Evolutionary conservation across 768 basidiomycete genomes (phyloP).

Genomic region (Arthromyces matolae): DNA sequence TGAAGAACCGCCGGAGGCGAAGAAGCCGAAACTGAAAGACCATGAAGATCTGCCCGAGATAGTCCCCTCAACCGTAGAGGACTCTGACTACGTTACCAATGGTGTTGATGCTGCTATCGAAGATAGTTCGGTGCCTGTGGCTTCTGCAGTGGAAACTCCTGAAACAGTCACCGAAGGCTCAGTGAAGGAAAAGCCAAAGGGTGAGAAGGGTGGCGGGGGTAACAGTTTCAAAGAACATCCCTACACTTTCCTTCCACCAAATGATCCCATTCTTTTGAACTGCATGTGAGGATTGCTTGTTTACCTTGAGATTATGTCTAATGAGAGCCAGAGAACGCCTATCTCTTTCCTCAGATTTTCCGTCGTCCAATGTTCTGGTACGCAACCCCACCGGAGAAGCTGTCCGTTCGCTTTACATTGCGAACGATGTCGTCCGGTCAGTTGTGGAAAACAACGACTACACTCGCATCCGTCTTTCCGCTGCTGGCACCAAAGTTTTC

Average conservation of each 20-base stretch:
- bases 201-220: slow-evolving; percentile 21
- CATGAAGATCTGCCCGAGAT: not conserved
- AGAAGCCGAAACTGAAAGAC: slow-evolving; percentile 44
- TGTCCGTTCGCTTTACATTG: slow-evolving; percentile 81
- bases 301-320: not conserved
- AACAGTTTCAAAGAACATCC: slow-evolving; percentile 84
- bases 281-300: slow-evolving; percentile 59
- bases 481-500: slow-evolving; percentile 93
- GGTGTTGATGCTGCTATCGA: slow-evolving; percentile 9
- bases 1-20: slow-evolving; percentile 41
- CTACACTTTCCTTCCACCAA: slow-evolving; percentile 72
- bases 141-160: not conserved
- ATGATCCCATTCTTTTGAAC: slow-evolving; percentile 63
- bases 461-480: slow-evolving; percentile 78
- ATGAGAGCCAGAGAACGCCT: slow-evolving; percentile 57
- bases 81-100: slow-evolving; percentile 14
- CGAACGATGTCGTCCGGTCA: slow-evolving; percentile 80
- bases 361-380: slow-evolving; percentile 73
- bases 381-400: slow-evolving; percentile 75
- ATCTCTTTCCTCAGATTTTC: slow-evolving; percentile 67
- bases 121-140: not conserved
- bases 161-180: slow-evolving; percentile 3
- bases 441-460: slow-evolving; percentile 82
- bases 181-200: slow-evolving; percentile 17
- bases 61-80: slow-evolving; percentile 13